phyloP scores from a whole-genome alignment of 345 rosid genomes.

The Limnanthes douglasii region DNA sequence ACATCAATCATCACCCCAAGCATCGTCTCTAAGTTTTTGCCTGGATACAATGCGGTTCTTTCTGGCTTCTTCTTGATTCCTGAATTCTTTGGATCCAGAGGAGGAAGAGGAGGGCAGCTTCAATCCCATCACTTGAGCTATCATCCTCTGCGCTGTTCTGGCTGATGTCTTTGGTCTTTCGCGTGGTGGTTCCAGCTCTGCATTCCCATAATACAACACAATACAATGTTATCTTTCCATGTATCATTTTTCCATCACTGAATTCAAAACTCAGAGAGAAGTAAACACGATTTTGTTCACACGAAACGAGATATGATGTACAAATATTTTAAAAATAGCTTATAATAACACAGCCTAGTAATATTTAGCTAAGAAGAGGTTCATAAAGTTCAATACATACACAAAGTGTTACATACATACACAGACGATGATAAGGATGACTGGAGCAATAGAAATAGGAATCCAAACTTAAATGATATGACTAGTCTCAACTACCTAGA shows the following conservation, averaged over 20 bases:
- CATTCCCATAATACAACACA: conserved; percentile 6
- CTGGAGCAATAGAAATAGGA: neutral
- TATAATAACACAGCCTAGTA: no score
- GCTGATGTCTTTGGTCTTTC: conserved; percentile 84
- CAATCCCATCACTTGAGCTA: conserved; percentile 87
- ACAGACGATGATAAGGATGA: neutral
- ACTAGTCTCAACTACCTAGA: no score
- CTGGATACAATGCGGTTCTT: conserved; percentile 55
- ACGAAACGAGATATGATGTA: no score
- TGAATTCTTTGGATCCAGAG: conserved; percentile 51
- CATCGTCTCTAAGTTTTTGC: conserved; percentile 72
- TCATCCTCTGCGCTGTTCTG: conserved; percentile 82
- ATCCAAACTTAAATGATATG: neutral
- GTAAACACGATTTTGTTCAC: no score
- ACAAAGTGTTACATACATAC: no score
- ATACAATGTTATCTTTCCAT: no score
- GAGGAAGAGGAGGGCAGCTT: conserved; percentile 39
- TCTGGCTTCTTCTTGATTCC: conserved; percentile 78
- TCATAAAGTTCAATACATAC: no score
- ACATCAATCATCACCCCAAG: conserved; percentile 78
- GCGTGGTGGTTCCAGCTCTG: conserved; percentile 86
- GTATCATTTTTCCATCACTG: no score
- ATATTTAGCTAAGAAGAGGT: no score
- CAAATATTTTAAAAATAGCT: no score
- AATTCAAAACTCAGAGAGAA: no score